Percentiles rank a stretch among this genome's conserved stretches.
Conservation (phyloP, 306 rosid genomes). For the Cicer arietinum region DNA sequence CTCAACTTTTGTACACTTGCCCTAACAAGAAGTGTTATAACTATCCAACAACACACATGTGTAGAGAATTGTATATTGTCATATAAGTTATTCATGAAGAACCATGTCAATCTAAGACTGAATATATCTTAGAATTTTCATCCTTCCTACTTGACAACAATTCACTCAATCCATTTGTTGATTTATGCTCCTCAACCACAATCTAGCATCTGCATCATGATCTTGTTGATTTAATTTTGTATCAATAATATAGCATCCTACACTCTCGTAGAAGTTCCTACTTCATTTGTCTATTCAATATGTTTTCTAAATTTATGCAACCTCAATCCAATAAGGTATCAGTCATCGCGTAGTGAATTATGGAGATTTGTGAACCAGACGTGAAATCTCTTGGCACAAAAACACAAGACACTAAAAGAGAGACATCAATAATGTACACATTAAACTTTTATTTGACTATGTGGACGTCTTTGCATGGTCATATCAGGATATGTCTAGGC, state of each 20-base stretch:
- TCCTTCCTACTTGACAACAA: conserved; percentile 32
- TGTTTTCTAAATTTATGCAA: conserved; percentile 89
- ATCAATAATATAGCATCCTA: conserved; percentile 43
- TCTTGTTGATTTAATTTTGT: conserved; percentile 52
- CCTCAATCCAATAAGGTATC: conserved; percentile 86
- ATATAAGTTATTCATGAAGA: conserved; percentile 43
- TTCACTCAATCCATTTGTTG: conserved; percentile 47
- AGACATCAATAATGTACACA: conserved; percentile 57
- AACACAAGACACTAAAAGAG: conserved; percentile 69
- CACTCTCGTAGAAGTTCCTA: conserved; percentile 45
- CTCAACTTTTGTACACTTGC: conserved; percentile 33
- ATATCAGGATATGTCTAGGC: too few species aligned
- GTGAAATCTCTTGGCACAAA: conserved; percentile 88
- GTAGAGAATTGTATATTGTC: conserved; percentile 38
- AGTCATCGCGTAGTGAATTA: conserved; percentile 90
- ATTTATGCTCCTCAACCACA: conserved; percentile 64
- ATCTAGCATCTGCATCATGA: conserved; percentile 67
- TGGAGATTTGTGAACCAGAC: conserved; percentile 98
- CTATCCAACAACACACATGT: conserved; percentile 46
- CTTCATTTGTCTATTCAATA: conserved; percentile 50
- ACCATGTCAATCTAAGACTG: conserved; percentile 29
- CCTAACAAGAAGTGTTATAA: conserved; percentile 34
- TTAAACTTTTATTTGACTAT: too few species aligned
- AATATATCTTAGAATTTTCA: conserved; percentile 13
- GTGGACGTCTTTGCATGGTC: too few species aligned